phyloP scores from a whole-genome alignment of 768 basidiomycete species.

The Hericium coralloides region DNA sequence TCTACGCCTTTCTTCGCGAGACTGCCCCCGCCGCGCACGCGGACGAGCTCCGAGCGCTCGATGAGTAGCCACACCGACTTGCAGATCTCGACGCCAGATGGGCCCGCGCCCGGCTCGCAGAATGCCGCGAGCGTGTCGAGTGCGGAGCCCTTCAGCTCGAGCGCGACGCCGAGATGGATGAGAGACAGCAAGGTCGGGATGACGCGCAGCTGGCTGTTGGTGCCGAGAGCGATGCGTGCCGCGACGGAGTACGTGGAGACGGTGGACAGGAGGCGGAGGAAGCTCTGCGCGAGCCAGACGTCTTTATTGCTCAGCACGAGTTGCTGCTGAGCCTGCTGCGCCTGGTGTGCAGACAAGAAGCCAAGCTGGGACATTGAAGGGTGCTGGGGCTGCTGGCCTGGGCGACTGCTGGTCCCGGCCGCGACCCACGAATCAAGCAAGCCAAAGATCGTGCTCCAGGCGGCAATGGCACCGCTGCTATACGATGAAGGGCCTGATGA shows the following conservation, averaged over 20 bases:
- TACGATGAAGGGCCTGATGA: slow-evolving; percentile 32
- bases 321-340: slow-evolving; percentile 32
- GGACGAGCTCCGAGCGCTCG: slow-evolving; percentile 79
- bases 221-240: slow-evolving; percentile 69
- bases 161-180: slow-evolving; percentile 70
- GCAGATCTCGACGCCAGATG: slow-evolving; percentile 69
- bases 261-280: slow-evolving; percentile 69
- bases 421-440: slow-evolving; percentile 68
- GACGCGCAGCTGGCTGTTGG: slow-evolving; percentile 72
- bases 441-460: slow-evolving; percentile 72
- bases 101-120: slow-evolving; percentile 71
- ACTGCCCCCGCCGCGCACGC: slow-evolving; percentile 47
- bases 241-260: slow-evolving; percentile 69
- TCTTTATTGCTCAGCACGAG: slow-evolving; percentile 56
- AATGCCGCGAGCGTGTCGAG: slow-evolving; percentile 79
- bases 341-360: slow-evolving; percentile 26
- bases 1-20: slow-evolving; percentile 70
- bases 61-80: slow-evolving; percentile 76
- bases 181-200: slow-evolving; percentile 74
- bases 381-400: slow-evolving; percentile 23
- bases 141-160: slow-evolving; percentile 84
- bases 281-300: slow-evolving; percentile 69
- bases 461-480: slow-evolving; percentile 47
- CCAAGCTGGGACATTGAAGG: slow-evolving; percentile 16
- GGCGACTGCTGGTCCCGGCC: slow-evolving; percentile 38